phyloP scores from a whole-genome alignment of 768 basidiomycete species.

The Russula sp. region DNA sequence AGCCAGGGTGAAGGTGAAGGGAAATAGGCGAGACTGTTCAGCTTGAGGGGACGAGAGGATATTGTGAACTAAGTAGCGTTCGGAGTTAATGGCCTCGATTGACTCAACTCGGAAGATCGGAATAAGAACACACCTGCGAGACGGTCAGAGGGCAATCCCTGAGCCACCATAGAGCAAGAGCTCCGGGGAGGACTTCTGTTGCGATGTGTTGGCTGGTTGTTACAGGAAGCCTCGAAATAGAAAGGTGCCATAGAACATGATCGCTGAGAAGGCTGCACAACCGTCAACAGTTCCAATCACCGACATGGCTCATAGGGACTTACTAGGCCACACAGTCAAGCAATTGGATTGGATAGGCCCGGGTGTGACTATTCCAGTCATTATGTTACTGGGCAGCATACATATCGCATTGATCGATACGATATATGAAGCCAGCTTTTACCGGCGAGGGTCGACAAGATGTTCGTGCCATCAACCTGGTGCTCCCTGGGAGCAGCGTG shows the following conservation, averaged over 20 bases:
- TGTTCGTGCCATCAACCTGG: slow-evolving; percentile 11
- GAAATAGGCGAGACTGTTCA: slow-evolving; percentile 20
- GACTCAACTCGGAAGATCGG: slow-evolving; percentile 12
- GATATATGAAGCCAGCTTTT: slow-evolving; percentile 21
- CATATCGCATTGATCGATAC: slow-evolving; percentile 21
- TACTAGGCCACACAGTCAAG: slow-evolving; percentile 22
- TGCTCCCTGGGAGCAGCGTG: slow-evolving; percentile 13
- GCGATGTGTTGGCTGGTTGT: slow-evolving; percentile 20
- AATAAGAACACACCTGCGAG: slow-evolving; percentile 23
- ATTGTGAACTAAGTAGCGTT: slow-evolving; percentile 11
- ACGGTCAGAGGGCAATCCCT: slow-evolving; percentile 20
- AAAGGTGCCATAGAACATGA: slow-evolving; percentile 19
- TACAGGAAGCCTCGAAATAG: slow-evolving; percentile 15
- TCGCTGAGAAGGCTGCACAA: slow-evolving; percentile 5
- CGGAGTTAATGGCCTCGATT: not conserved
- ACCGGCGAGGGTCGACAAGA: slow-evolving; percentile 20
- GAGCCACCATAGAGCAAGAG: slow-evolving; percentile 23
- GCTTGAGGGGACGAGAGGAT: slow-evolving; percentile 19
- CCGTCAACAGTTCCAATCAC: not conserved
- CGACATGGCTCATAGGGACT: not conserved
- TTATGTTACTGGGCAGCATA: slow-evolving; percentile 20
- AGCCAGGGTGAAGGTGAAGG: not conserved
- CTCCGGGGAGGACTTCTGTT: slow-evolving; percentile 6
- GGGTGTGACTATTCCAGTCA: slow-evolving; percentile 21
- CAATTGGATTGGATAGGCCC: slow-evolving; percentile 1